Base-by-base conservation (phyloP, 1,284 basidiomycete genomes). In the Tetrapyrgos nigripes region DNA sequence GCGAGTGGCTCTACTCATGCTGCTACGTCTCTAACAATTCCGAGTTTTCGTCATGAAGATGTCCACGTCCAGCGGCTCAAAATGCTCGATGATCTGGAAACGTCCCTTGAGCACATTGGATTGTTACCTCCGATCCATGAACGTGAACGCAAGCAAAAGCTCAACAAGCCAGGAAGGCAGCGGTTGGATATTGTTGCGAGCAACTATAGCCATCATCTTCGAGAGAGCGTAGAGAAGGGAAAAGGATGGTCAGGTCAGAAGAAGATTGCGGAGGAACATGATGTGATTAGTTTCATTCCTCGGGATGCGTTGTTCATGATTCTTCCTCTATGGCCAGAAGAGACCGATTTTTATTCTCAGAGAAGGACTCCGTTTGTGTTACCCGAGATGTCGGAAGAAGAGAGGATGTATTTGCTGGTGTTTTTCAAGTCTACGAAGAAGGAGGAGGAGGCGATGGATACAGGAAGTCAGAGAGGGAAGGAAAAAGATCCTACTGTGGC, bases 321-420 rank as follows among this genome's bases (percentile, higher is more conserved):
- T 5, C 43, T 61, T n/a, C 59, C 59, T 6, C 55, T 61, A 14
- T 61, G 59, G 59, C 59, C 59, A 13, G 55, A 48, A 37, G 59
- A 61, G 26, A 61, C 59, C 5, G 59, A 60, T 49, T 13, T 45
- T 3, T 28, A 57, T 40, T 50, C 55, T 6, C 55, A n/a, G n/a
- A n/a, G 53, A 31, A 51, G 37, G 8, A 28, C 21, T 31, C 55
- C 59, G 9, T 61, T 54, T 27, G 31, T 54, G n/a, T 35, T 40
- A 27, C 59, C 59, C 3, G 6, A 29, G 11, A 49, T 58, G 6
- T 27, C 51, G 6, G 9, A 37, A 8, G 55, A 61, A 23, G 54
- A 56, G n/a, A 45, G 46, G 21, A 48, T 23, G 53, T 55, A 54
- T 33, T 45, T 61, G 23, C 28, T 61, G 26, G 55, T 61, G 3